These are phyloP conservation scores for Potentilla sterilis DNA, from an alignment of 306 rosid species.

Conservation along the genomic window DNA sequence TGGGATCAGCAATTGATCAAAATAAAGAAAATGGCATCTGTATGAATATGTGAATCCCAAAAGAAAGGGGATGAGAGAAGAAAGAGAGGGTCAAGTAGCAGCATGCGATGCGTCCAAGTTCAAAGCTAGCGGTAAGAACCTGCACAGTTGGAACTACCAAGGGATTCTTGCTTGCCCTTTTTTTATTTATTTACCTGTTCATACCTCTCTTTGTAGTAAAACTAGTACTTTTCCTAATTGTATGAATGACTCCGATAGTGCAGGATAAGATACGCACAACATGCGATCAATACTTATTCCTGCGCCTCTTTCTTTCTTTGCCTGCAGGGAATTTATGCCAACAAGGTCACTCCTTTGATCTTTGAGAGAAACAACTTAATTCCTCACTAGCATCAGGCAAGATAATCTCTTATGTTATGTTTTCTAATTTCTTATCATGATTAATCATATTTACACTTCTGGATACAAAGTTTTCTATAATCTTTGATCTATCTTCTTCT, in stretches of 20 bases:
- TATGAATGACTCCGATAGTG: neutral
- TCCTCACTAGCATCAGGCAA: neutral
- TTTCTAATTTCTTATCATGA: neutral
- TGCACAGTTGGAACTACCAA: constrained; percentile 19
- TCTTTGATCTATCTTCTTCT: neutral
- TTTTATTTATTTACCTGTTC: neutral
- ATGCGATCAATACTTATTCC: neutral
- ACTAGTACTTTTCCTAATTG: neutral
- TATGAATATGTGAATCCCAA: neutral
- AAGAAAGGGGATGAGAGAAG: too few relatives aligned
- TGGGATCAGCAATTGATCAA: too few relatives aligned
- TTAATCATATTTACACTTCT: neutral
- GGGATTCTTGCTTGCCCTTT: constrained; percentile 4
- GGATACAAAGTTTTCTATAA: neutral
- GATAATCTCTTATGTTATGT: neutral
- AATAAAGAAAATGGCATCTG: too few relatives aligned
- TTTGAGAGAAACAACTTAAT: neutral
- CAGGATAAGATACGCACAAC: neutral
- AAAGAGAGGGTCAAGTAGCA: neutral
- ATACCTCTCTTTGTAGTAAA: neutral
- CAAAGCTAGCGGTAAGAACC: neutral
- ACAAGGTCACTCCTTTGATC: neutral
- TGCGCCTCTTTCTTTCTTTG: neutral
- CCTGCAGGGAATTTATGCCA: neutral
- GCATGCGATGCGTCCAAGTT: constrained; percentile 11